phyloP scores from a whole-genome alignment of 768 basidiomycete genomes.

The Boletus subcaerulescens region DNA sequence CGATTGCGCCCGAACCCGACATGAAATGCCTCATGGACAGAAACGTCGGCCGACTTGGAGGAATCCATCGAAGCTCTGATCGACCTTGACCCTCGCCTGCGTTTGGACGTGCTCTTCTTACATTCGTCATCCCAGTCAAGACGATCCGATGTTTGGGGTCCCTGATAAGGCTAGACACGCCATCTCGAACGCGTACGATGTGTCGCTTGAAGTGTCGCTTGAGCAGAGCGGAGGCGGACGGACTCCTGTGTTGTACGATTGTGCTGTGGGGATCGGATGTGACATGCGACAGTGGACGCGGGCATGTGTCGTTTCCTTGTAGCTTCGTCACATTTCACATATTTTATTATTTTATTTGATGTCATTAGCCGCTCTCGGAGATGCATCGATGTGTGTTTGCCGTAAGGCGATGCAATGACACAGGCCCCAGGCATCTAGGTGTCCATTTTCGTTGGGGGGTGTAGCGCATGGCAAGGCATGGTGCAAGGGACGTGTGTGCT shows the following conservation, averaged over 20 bases:
- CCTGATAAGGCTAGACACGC: too few species aligned
- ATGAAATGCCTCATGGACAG: background rate
- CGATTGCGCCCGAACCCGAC: constrained; percentile 5
- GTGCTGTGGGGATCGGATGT: too few species aligned
- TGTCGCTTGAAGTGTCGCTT: too few species aligned
- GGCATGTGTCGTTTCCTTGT: background rate
- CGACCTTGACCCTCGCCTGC: background rate
- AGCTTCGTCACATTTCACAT: too few species aligned
- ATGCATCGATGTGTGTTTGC: background rate
- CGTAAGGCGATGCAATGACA: background rate
- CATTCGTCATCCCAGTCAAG: background rate
- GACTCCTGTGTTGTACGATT: too few species aligned
- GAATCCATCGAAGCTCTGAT: constrained; percentile 22
- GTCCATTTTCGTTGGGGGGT: too few species aligned
- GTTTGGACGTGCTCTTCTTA: background rate
- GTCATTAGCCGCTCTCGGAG: background rate
- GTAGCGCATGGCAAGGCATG: too few species aligned
- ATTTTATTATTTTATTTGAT: background rate
- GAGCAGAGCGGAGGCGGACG: too few species aligned
- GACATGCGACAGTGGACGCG: background rate
- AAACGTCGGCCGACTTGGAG: constrained; percentile 20
- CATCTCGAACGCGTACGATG: background rate
- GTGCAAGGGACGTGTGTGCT: too few species aligned
- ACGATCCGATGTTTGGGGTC: background rate
- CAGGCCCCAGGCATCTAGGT: too few species aligned